These are phyloP conservation scores for Auxenochlorella pyrenoidosa DNA, from an alignment of 139 green algal genomes.

Conservation along the genomic window DNA sequence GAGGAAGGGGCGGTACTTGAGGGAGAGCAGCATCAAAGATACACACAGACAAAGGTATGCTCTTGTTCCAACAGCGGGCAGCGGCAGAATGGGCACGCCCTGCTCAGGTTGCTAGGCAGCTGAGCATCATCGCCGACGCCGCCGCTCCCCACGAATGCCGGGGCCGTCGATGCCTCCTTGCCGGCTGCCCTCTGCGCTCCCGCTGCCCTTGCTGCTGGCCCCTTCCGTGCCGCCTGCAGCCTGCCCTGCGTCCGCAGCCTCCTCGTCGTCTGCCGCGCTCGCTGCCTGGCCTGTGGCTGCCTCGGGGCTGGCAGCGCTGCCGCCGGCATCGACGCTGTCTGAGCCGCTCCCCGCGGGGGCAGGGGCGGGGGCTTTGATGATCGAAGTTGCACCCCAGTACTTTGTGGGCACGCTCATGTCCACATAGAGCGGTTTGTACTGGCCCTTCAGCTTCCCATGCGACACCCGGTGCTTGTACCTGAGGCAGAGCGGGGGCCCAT, in stretches of 20 bases:
- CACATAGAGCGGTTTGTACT: constrained; percentile 11
- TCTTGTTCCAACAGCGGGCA: too few relatives aligned
- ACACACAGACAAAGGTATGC: too few relatives aligned
- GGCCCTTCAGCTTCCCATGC: not conserved
- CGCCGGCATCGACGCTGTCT: not conserved
- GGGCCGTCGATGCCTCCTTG: too few relatives aligned
- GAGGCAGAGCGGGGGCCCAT: not conserved
- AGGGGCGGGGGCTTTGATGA: not conserved
- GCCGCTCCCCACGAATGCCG: too few relatives aligned
- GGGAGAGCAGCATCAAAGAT: too few relatives aligned
- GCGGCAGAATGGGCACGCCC: too few relatives aligned
- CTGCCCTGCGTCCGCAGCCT: not conserved
- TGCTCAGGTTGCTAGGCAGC: too few relatives aligned
- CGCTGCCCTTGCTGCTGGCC: not conserved
- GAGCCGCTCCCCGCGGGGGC: not conserved
- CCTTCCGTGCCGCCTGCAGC: not conserved
- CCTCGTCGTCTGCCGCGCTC: not conserved
- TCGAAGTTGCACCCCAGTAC: not conserved
- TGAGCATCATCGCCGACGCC: too few relatives aligned
- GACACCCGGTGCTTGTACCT: constrained; percentile 24
- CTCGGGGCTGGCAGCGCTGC: not conserved
- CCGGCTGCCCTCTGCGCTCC: too few relatives aligned
- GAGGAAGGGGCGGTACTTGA: too few relatives aligned
- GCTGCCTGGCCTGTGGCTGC: not conserved
- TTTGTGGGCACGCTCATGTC: constrained; percentile 19